phyloP scores from a whole-genome alignment of 768 basidiomycete genomes.

The Leccinum imitatum region DNA sequence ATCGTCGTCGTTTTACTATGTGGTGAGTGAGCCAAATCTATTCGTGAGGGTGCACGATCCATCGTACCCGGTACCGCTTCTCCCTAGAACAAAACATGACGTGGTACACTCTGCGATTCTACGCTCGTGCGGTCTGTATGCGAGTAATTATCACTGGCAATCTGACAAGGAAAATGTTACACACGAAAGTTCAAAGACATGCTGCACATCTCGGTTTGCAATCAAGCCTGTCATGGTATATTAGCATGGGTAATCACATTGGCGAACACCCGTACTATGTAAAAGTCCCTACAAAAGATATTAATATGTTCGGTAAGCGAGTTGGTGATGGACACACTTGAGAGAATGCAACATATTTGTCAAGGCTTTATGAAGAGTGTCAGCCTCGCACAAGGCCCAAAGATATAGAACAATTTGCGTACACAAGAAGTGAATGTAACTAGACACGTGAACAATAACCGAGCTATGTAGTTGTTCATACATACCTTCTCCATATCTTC shows the following conservation, averaged over 20 bases:
- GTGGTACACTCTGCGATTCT: constrained; percentile 56
- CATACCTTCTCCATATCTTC: constrained; percentile 50
- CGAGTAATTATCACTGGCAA: constrained; percentile 15
- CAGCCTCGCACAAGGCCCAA: constrained; percentile 24
- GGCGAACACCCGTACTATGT: constrained; percentile 14
- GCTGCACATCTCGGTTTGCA: constrained; percentile 23
- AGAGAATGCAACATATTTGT: constrained; percentile 33
- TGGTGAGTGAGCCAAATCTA: not conserved
- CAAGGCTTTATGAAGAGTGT: constrained; percentile 35
- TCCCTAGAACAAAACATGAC: constrained; percentile 66
- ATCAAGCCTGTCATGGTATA: constrained; percentile 20
- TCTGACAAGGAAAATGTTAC: constrained; percentile 1
- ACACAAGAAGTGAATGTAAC: constrained; percentile 64
- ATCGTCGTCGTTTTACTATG: constrained; percentile 73
- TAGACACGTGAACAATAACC: constrained; percentile 19
- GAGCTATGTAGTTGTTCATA: not conserved
- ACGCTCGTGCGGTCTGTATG: constrained; percentile 44
- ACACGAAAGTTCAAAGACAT: constrained; percentile 29
- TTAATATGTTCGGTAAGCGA: constrained; percentile 37
- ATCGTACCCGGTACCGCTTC: constrained; percentile 71
- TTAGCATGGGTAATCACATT: not conserved
- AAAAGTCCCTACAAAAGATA: constrained; percentile 20
- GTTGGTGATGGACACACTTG: constrained; percentile 14
- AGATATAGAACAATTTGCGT: constrained; percentile 18
- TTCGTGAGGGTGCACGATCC: not conserved